Conservation (phyloP, 148 eudicot genomes). For the Rhododendron williamsianum region DNA sequence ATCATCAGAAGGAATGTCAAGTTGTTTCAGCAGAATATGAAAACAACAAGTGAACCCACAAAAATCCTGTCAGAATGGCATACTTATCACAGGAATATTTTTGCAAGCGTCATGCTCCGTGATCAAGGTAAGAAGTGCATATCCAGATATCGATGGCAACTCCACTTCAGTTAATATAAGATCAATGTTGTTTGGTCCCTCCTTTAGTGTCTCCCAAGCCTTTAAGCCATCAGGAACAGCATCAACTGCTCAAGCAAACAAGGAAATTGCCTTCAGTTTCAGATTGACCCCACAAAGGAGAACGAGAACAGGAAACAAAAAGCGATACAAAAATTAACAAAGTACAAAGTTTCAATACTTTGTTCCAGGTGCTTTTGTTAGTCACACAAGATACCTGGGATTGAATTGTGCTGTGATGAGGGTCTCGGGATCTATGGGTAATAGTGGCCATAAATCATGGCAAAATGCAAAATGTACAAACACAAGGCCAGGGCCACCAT, state of each 20-base stretch:
- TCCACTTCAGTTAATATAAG: conserved; percentile 80
- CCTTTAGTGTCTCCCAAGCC: conserved; percentile 80
- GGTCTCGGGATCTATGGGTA: background rate
- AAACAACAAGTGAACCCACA: conserved; percentile 33
- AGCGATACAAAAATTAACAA: background rate
- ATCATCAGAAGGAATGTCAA: conserved; percentile 9
- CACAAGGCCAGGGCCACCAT: background rate
- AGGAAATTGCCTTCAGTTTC: background rate
- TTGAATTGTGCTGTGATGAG: background rate
- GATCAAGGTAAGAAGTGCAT: conserved; percentile 75
- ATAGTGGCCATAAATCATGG: background rate
- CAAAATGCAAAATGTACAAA: background rate
- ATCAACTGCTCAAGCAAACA: conserved; percentile 49
- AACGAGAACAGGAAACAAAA: background rate
- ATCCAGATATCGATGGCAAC: conserved; percentile 68
- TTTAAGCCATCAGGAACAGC: conserved; percentile 76
- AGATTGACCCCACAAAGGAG: background rate
- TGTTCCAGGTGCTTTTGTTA: background rate
- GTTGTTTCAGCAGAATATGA: background rate
- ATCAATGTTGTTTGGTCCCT: conserved; percentile 51
- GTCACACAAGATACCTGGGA: background rate
- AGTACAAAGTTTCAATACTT: too few species aligned
- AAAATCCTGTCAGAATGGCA: conserved; percentile 56
- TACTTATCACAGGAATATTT: conserved; percentile 94
- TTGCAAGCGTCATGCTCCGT: conserved; percentile 83